Percentiles rank a stretch among this genome's conserved stretches.
These are phyloP conservation scores for Pyropia haitanensis DNA, from an alignment of 23 red algal species.

Conservation along the genomic window DNA sequence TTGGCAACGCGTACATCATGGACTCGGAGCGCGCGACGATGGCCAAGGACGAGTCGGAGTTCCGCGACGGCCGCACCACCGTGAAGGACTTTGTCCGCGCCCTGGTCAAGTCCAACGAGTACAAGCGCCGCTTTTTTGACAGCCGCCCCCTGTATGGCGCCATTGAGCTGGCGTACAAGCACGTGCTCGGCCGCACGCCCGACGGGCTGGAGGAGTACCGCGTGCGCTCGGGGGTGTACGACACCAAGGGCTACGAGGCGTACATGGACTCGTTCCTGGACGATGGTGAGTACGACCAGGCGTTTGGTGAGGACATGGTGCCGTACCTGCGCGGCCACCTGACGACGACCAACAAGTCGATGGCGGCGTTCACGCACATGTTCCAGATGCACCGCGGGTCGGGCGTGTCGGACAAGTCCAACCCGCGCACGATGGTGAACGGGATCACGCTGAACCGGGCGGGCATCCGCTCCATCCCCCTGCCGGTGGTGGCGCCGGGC, in stretches of 20 bases:
- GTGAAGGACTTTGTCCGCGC: constrained; percentile 77
- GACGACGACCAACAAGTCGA: constrained; percentile 63
- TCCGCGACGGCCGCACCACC: constrained; percentile 57
- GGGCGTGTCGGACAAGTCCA: constrained; percentile 72
- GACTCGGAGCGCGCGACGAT: constrained; percentile 77
- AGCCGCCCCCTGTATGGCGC: constrained; percentile 78
- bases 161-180: constrained; percentile 86
- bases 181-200: constrained; percentile 72
- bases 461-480: constrained; percentile 53
- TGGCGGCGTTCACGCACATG: constrained; percentile 85
- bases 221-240: constrained; percentile 68
- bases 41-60: constrained; percentile 68
- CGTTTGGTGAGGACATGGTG: constrained; percentile 59
- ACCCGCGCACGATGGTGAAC: constrained; percentile 56
- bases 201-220: constrained; percentile 77
- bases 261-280: constrained; percentile 91
- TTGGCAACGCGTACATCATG: constrained; percentile 92
- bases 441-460: constrained; percentile 65
- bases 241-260: constrained; percentile 63
- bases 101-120: constrained; percentile 78
- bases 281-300: constrained; percentile 66
- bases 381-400: constrained; percentile 67
- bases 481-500: constrained; percentile 63
- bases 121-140: constrained; percentile 70
- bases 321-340: constrained; percentile 72